Base-by-base conservation (phyloP, 164 flowering plant genomes). In the Tetrastigma voinierianum region DNA sequence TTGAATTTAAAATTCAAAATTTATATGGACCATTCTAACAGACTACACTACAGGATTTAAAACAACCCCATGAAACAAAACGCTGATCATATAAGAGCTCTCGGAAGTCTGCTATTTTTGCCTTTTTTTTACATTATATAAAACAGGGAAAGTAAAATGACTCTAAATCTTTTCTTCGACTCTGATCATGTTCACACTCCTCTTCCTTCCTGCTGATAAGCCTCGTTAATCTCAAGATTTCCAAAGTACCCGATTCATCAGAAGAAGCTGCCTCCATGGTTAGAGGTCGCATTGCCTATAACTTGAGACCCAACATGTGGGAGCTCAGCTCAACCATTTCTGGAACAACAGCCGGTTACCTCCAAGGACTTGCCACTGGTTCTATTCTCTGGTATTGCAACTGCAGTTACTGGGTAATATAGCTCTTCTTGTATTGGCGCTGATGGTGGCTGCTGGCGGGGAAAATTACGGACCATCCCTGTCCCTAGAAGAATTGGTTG, bases 381-480 rank as follows among this genome's bases (percentile, higher is more conserved):
- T 16, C 51, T n/a, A 52, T 40, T 43, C 19, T 43, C 24, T 59
- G 66, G 40, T 32, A 32, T 51, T 67, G 64, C 23, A 14, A 66
- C 45, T 53, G 65, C 19, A 13, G 68, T 19, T 20, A n/a, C n/a
- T n/a, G 68, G 6, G 3, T 40, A 19, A 44, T 51, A 64, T 45
- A 40, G 2, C 55, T 53, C 68, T 43, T 59, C 69, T 3, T 65
- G 69, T 46, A 14, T 57, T 12, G 9, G 23, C 18, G 44, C 40
- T n/a, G 65, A 53, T 32, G 67, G 59, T 69, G 70, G 49, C 69
- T 59, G 58, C 16, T 70, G 25, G 40, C 40, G 6, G 6, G 6
- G 6, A 32, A 57, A 40, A 9, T 49, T 65, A 23, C 19, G n/a
- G 10, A 45, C 58, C 16, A 25, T 16, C 53, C 21, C 54, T 10